Evolutionary conservation across 805 yeast species (phyloP).

Genomic region (Cyberlindnera mississippiensis): DNA sequence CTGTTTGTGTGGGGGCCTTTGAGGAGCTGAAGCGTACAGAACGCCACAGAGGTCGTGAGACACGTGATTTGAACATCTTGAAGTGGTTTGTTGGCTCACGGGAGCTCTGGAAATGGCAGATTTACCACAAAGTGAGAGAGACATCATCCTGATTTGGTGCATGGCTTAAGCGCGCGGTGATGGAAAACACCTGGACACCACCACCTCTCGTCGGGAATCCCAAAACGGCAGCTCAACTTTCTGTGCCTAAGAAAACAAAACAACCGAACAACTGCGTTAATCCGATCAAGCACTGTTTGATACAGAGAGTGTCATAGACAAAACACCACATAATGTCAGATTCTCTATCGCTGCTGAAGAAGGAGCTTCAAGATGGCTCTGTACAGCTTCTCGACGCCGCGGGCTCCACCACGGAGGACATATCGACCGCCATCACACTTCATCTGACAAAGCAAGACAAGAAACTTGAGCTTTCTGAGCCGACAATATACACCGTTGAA

Average conservation of each 20-base stretch:
- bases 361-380: conserved; percentile 26
- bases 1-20: conserved; percentile 8
- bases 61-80: too few species aligned
- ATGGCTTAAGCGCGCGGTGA: not conserved
- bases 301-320: not conserved
- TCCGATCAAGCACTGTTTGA: not conserved
- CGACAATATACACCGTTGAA: conserved; percentile 55
- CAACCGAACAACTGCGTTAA: too few species aligned
- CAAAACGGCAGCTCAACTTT: not conserved
- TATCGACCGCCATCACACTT: conserved; percentile 32
- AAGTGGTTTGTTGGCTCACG: not conserved
- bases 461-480: conserved; percentile 36
- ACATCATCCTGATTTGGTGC: too few species aligned
- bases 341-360: conserved; percentile 22
- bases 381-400: conserved; percentile 23
- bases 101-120: too few species aligned
- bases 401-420: conserved; percentile 32
- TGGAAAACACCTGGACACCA: conserved; percentile 6
- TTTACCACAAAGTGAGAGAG: too few species aligned
- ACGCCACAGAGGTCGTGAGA: not conserved
- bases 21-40: not conserved
- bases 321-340: conserved; percentile 12
- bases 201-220: not conserved
- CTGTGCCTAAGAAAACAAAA: too few species aligned
- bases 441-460: conserved; percentile 24